These are phyloP conservation scores for Chloromonas sp. DNA, from an alignment of 163 green algal genomes.

Conservation along the genomic window DNA sequence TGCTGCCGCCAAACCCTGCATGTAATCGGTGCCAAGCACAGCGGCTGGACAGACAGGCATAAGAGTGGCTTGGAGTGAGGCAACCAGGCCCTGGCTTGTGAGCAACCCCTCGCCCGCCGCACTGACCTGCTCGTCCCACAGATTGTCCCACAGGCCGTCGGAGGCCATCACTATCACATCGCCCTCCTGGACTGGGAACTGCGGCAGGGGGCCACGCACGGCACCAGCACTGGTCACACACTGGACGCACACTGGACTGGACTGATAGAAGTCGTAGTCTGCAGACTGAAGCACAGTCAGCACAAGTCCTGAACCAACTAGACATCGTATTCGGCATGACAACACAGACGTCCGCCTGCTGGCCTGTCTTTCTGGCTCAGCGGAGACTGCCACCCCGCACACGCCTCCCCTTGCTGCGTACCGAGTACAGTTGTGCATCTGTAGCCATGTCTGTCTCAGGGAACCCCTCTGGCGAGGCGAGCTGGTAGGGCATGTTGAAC, in stretches of 20 bases:
- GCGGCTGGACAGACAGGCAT: neutral
- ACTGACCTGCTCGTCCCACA: slow-evolving; percentile 67
- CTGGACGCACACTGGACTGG: neutral
- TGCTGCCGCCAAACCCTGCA: no score
- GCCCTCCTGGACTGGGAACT: slow-evolving; percentile 61
- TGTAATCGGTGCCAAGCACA: neutral
- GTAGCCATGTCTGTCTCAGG: slow-evolving; percentile 42
- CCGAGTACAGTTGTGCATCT: slow-evolving; percentile 27
- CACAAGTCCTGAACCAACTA: no score
- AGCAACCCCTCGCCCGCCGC: slow-evolving; percentile 12
- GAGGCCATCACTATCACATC: slow-evolving; percentile 87
- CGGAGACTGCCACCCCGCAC: no score
- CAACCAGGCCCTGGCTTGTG: neutral
- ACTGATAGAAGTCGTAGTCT: neutral
- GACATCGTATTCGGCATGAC: no score
- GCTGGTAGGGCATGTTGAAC: slow-evolving; percentile 65
- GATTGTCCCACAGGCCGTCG: slow-evolving; percentile 97
- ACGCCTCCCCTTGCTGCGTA: neutral
- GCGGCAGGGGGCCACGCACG: slow-evolving; percentile 32
- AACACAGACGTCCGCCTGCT: no score
- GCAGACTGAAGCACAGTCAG: no score
- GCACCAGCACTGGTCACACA: neutral
- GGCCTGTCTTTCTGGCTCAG: no score
- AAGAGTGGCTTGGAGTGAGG: neutral
- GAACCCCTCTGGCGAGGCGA: slow-evolving; percentile 35